phyloP scores from a whole-genome alignment of 108 stramenopile genomes.

The Cyclostephanos invisitatus region DNA sequence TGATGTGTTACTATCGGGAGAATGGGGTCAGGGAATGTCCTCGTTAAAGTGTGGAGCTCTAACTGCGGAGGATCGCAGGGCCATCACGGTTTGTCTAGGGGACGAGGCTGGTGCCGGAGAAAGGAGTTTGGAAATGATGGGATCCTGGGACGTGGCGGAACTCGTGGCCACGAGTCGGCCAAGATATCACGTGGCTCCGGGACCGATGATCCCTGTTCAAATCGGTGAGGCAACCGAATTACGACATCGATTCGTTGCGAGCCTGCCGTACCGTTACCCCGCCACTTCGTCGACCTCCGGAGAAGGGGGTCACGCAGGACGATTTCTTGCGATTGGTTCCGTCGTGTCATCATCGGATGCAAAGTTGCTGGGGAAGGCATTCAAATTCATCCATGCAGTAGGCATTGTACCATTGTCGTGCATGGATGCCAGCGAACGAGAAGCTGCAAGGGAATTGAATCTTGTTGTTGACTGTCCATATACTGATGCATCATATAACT shows the following conservation, averaged over 20 bases:
- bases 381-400: slow-evolving; percentile 87
- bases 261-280: slow-evolving; percentile 55
- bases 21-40: slow-evolving; percentile 88
- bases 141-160: slow-evolving; percentile 79
- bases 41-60: slow-evolving; percentile 39
- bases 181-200: slow-evolving; percentile 73
- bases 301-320: slow-evolving; percentile 52
- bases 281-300: slow-evolving; percentile 28
- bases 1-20: slow-evolving; percentile 71
- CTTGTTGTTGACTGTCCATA: slow-evolving; percentile 66
- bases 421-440: slow-evolving; percentile 42
- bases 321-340: slow-evolving; percentile 71
- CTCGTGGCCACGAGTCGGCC: slow-evolving; percentile 66
- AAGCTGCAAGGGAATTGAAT: slow-evolving; percentile 34
- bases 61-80: slow-evolving; percentile 26
- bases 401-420: slow-evolving; percentile 69
- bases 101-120: not conserved
- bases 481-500: slow-evolving; percentile 50
- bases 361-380: slow-evolving; percentile 53
- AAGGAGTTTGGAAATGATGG: slow-evolving; percentile 5
- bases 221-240: not conserved
- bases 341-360: slow-evolving; percentile 45
- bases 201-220: slow-evolving; percentile 20
- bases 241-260: slow-evolving; percentile 50
- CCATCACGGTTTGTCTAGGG: not conserved